These are phyloP conservation scores for Tuber calosporum DNA, from an alignment of 495 filamentous ascomycete genomes.

Conservation along the genomic window DNA sequence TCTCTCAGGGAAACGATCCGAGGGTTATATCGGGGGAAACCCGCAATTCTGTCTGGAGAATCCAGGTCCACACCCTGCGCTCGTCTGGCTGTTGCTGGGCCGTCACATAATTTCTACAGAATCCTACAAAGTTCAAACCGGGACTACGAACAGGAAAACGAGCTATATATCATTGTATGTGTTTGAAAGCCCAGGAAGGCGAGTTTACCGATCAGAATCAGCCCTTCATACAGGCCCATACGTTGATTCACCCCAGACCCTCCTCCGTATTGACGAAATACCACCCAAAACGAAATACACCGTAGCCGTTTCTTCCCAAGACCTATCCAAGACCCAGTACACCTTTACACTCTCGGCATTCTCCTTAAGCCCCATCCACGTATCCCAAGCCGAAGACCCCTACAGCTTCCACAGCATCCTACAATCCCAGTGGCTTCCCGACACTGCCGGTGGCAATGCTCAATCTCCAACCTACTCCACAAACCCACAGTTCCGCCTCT, in stretches of 20 bases:
- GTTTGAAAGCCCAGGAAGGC: conserved; percentile 58
- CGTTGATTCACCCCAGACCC: conserved; percentile 87
- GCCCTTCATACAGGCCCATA: conserved; percentile 65
- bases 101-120: conserved; percentile 60
- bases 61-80: conserved; percentile 46
- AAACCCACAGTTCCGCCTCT: conserved; percentile 76
- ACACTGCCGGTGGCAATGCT: conserved; percentile 77
- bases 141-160: conserved; percentile 30
- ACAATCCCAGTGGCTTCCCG: conserved; percentile 61
- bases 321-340: conserved; percentile 59
- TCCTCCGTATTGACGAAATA: conserved; percentile 63
- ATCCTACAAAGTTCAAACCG: conserved; percentile 4
- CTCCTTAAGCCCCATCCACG: conserved; percentile 52
- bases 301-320: conserved; percentile 69
- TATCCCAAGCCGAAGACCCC: conserved; percentile 55
- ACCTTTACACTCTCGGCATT: conserved; percentile 80
- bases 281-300: conserved; percentile 59
- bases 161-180: conserved; percentile 84
- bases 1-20: conserved; percentile 52
- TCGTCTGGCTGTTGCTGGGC: conserved; percentile 75
- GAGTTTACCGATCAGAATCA: conserved; percentile 64
- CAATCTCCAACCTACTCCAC: conserved; percentile 62
- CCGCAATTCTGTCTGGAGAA: conserved; percentile 72
- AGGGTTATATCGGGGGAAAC: conserved; percentile 64
- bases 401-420: conserved; percentile 53